Base-by-base conservation (phyloP, 1,284 basidiomycete species). In the Ceratobasidium sp. region DNA sequence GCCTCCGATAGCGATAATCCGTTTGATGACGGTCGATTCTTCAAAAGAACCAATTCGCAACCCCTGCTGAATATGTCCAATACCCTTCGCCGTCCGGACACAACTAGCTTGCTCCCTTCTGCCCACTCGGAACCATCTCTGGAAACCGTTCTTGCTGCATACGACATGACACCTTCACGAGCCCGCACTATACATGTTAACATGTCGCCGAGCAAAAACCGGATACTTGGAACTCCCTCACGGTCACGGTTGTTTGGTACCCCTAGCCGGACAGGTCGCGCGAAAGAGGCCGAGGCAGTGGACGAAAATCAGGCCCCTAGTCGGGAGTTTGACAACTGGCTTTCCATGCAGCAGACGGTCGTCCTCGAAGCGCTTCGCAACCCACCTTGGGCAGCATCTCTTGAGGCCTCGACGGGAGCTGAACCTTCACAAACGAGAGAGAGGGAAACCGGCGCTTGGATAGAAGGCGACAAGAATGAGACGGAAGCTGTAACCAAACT, bases 401-500 rank as follows among this genome's bases (percentile, higher is more conserved):
- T 3, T 8, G 30, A 5, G 6, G 23, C n/a, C 18, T 30, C 58
- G 0, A 18, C 56, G 11, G 12, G 12, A 21, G 25, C 40, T 14
- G 66, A 58, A 28, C 18, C 66, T 9, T 33, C 30, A 40, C 14
- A 46, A 8, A 28, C 54, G 3, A 33, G 9, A 11, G 56, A 40
- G 28, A 49, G 28, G 33, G n/a, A 28, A 8, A 28, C 56, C 14
- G 67, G 56, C 14, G 33, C 28, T 3, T 59, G 54, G 44, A 28
- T 70, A 16, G 67, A 63, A 36, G 60, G 70, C 9, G 73, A 63
- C 16, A 44, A 51, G 14, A 60, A 72, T 6, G 72, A 74, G 51
- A 73, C 71, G 8, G 73, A 74, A 46, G 66, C 75, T 16, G 44
- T 73, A 18, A 40, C 30, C n/a, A 75, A 72, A 60, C 79, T 96